phyloP scores from a whole-genome alignment of 371 early-diverging fungal species.

The Enterocytospora artemiae region DNA sequence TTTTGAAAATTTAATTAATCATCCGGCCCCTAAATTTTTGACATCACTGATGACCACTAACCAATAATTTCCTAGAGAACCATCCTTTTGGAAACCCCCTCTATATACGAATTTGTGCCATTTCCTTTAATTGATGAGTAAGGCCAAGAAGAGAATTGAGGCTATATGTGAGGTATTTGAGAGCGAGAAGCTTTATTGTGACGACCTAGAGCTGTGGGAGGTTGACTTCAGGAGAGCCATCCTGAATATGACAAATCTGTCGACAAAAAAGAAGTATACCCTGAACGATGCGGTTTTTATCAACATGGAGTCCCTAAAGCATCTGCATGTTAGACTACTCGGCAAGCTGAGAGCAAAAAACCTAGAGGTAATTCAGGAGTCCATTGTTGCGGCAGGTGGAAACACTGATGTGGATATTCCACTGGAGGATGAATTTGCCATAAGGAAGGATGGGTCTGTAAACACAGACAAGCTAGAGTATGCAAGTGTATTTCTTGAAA shows the following conservation, averaged over 20 bases:
- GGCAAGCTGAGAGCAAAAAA: constrained; percentile 25
- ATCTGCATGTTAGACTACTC: constrained; percentile 24
- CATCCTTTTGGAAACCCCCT: too few relatives aligned
- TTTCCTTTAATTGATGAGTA: too few relatives aligned
- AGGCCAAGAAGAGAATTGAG: constrained; percentile 36
- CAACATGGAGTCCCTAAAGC: constrained; percentile 30
- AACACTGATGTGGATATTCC: background rate
- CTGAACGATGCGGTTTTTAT: constrained; percentile 44
- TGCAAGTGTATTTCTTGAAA: constrained; percentile 27
- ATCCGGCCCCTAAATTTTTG: background rate
- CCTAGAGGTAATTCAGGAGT: background rate
- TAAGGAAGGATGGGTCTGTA: constrained; percentile 15
- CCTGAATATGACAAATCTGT: constrained; percentile 14
- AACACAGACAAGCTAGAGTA: constrained; percentile 32
- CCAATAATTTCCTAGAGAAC: too few relatives aligned
- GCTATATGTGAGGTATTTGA: constrained; percentile 44
- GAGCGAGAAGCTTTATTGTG: constrained; percentile 42
- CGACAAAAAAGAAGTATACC: constrained; percentile 24
- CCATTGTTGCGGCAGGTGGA: background rate
- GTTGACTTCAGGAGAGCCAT: constrained; percentile 37
- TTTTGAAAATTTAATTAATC: background rate
- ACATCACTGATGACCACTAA: too few relatives aligned
- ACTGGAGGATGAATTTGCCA: background rate
- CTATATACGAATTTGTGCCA: constrained; percentile 37
- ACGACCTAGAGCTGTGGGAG: constrained; percentile 40